Evolutionary conservation across 2,329 filamentous ascomycete species (phyloP), one percentile per base, ranked within the genome.

Genomic region (Neofusicoccum kwambonambiense): DNA sequence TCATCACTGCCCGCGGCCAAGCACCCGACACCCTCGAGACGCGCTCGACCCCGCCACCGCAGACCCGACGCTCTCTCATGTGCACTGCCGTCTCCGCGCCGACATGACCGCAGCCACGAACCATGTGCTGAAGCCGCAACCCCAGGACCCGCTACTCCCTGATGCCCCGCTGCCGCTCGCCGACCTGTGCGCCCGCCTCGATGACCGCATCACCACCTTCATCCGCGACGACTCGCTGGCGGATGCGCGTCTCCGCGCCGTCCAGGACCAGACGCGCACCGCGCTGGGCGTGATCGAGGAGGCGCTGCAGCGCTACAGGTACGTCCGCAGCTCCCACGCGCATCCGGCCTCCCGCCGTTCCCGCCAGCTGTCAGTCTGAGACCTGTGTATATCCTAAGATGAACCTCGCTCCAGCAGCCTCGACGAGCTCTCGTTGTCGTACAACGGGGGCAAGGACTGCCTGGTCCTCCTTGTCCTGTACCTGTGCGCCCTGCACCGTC

Each of bases 391-490:
- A 60, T 63, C 66, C 70, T 75, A 64, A 74, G 67, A 60, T 60
- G 56, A 60, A 37, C 56, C 56, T 44, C 22, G 45, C 41, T 56
- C 39, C 62, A 50, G 66, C 71, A 95, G 91, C 65, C 85, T 90
- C 67, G 84, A 89, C 65, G 86, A 96, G 74, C 84, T 98, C 67
- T 92, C 93, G 4, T 83, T 98, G 68, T 96, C 94, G 64, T 99
- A 97, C 80, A 99, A 99, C 72, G 95, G 95, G 74, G 95, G 95
- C 67, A 99, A 99, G 78, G 95, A 98, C 83, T 98, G 94, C 73
- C 89, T 98, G 17, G 93, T 98, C 62, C 87, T 98, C 17, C 84
- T 98, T 6, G 86, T 97, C 72, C 83, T 98, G 69, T 92, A 97
- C 74, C 88, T 98, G 69, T 89, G 90, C 67, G 82, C 82, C 19